Evolutionary conservation across 2,329 filamentous ascomycete genomes (phyloP).

Genomic region (Thielaviopsis euricoi): DNA sequence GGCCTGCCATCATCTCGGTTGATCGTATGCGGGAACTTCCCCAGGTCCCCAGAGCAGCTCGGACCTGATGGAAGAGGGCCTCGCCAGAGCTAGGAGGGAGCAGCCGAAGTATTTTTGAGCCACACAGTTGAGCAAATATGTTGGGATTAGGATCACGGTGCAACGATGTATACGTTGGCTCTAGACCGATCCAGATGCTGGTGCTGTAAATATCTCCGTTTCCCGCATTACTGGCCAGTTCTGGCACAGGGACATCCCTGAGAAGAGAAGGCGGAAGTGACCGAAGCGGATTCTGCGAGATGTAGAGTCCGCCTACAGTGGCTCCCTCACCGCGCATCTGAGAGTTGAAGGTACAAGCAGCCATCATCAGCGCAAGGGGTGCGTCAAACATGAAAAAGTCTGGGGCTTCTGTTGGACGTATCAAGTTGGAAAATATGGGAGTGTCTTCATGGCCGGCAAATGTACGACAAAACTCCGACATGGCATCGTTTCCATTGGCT

Average conservation of each 20-base stretch:
- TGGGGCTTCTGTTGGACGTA: neutral
- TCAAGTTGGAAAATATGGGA: neutral
- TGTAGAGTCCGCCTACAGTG: slow-evolving; percentile 44
- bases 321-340: slow-evolving; percentile 13
- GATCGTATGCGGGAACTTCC: slow-evolving; percentile 45
- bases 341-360: slow-evolving; percentile 34
- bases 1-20: slow-evolving; percentile 80
- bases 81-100: slow-evolving; percentile 48
- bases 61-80: slow-evolving; percentile 41
- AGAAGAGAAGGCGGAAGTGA: slow-evolving; percentile 48
- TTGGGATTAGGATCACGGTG: slow-evolving; percentile 94
- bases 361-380: slow-evolving; percentile 47
- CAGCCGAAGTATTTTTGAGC: slow-evolving; percentile 57
- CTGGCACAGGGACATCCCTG: slow-evolving; percentile 51
- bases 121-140: slow-evolving; percentile 67
- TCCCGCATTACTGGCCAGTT: slow-evolving; percentile 43
- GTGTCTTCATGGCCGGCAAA: neutral
- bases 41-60: slow-evolving; percentile 21
- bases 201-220: slow-evolving; percentile 75
- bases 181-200: slow-evolving; percentile 74
- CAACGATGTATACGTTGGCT: slow-evolving; percentile 77
- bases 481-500: slow-evolving; percentile 1
- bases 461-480: slow-evolving; percentile 14
- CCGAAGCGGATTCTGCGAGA: slow-evolving; percentile 63
- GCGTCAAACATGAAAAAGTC: slow-evolving; percentile 41